Evolutionary conservation across 176 grass and related monocot species (phyloP).

Genomic region (Oryza longistaminata): DNA sequence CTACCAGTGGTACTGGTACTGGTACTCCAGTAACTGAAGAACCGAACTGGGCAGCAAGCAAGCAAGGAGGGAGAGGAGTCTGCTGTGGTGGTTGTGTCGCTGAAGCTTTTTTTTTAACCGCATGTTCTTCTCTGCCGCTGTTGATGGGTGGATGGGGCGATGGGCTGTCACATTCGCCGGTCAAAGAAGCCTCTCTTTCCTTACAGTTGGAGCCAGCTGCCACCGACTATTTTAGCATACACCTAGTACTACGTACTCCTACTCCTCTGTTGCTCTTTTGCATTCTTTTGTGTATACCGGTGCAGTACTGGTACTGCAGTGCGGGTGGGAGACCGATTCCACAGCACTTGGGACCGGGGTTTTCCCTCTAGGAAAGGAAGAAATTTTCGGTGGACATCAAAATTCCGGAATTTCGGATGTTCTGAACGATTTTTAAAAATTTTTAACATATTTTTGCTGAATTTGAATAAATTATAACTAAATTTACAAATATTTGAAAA

Average conservation of each 20-base stretch:
- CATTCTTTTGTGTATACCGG: neutral
- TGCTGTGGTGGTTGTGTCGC: slow-evolving; percentile 21
- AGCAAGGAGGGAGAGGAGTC: neutral
- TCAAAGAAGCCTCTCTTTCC: slow-evolving; percentile 37
- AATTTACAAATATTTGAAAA: too few species aligned
- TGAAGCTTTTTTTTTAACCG: slow-evolving; percentile 50
- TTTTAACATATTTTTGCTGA: too few species aligned
- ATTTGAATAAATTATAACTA: too few species aligned
- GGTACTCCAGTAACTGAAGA: neutral
- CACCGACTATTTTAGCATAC: slow-evolving; percentile 28
- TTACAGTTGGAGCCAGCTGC: slow-evolving; percentile 46
- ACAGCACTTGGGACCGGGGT: too few species aligned
- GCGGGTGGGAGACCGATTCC: too few species aligned
- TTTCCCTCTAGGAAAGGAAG: too few species aligned
- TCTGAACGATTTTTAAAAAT: too few species aligned
- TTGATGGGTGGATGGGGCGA: neutral
- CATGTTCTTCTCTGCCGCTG: slow-evolving; percentile 26
- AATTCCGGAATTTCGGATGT: too few species aligned
- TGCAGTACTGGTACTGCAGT: neutral
- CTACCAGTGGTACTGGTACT: neutral
- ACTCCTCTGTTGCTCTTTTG: neutral
- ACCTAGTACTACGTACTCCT: neutral
- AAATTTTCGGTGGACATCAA: too few species aligned
- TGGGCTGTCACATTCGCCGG: slow-evolving; percentile 29
- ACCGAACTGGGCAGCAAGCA: neutral